Conservation (phyloP, 106 monocot species). For the Apostasia shenzhenica region DNA sequence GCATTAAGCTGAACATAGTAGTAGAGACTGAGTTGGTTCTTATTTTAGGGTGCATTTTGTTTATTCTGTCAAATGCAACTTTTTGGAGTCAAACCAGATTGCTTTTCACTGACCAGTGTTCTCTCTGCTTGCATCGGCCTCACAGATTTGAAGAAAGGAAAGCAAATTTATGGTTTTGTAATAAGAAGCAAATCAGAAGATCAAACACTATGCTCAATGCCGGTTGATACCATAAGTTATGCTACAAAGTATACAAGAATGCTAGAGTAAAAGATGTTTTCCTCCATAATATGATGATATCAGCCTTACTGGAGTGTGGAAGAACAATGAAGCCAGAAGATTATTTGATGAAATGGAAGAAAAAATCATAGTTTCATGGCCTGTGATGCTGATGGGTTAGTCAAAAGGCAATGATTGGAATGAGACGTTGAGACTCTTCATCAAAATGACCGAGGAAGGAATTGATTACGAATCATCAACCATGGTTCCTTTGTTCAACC, state of each 20-base stretch:
- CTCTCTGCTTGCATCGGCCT: constrained; percentile 11
- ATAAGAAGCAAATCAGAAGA: constrained; percentile 4
- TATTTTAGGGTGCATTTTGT: not conserved
- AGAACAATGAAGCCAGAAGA: not conserved
- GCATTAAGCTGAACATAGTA: not conserved
- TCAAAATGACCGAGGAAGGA: constrained; percentile 14
- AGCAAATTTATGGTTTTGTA: constrained; percentile 8
- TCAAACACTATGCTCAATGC: constrained; percentile 7
- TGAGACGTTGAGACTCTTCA: constrained; percentile 21
- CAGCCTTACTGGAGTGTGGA: not conserved
- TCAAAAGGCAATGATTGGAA: constrained; percentile 11
- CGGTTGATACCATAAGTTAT: constrained; percentile 16
- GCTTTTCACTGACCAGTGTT: constrained; percentile 16
- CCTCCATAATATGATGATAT: constrained; percentile 3
- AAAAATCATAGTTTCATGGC: constrained; percentile 18
- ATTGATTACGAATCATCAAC: not conserved
- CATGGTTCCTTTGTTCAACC: constrained; percentile 1
- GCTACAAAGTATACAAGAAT: constrained; percentile 3
- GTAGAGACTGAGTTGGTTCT: constrained; percentile 2
- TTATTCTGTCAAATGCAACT: constrained; percentile 9
- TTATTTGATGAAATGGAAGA: constrained; percentile 9
- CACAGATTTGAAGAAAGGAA: constrained; percentile 6
- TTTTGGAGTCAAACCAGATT: constrained; percentile 1
- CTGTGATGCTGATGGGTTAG: constrained; percentile 17
- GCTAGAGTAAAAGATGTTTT: constrained; percentile 5